Evolutionary conservation across 352 stramenopile species (phyloP).

Genomic region (Phytophthora hibernalis): DNA sequence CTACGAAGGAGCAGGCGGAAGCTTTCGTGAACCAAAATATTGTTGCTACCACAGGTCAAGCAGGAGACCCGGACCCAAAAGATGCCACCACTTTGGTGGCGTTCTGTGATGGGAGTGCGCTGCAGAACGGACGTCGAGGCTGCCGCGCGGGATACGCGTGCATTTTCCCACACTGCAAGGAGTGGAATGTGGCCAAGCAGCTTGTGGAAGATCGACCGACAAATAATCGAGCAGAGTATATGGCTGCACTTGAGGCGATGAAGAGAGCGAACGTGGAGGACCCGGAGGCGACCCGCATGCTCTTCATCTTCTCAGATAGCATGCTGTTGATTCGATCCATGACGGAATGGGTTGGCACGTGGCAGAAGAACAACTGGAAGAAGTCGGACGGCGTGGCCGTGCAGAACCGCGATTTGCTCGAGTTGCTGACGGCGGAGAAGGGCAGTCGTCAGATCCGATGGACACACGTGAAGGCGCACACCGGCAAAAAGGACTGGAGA

Average conservation of each 20-base stretch:
- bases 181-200: conserved; percentile 72
- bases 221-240: conserved; percentile 66
- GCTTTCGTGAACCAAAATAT: conserved; percentile 55
- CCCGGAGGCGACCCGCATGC: conserved; percentile 28
- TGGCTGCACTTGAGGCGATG: conserved; percentile 67
- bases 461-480: conserved; percentile 75
- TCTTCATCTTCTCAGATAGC: conserved; percentile 83
- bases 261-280: conserved; percentile 73
- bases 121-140: conserved; percentile 61
- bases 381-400: conserved; percentile 65
- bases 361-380: conserved; percentile 67
- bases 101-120: conserved; percentile 79
- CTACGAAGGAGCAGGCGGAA: conserved; percentile 52
- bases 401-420: conserved; percentile 73
- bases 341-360: conserved; percentile 74
- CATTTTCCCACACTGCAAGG: conserved; percentile 70
- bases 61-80: conserved; percentile 51
- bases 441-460: conserved; percentile 60
- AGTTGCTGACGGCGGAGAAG: conserved; percentile 56
- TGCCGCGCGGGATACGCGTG: conserved; percentile 76
- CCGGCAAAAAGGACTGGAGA: conserved; percentile 61
- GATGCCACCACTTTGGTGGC: conserved; percentile 65
- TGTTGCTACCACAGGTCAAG: conserved; percentile 4
- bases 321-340: conserved; percentile 85
- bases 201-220: conserved; percentile 51